Evolutionary conservation across 345 rosid genomes (phyloP), one percentile per base, ranked within the genome.

Genomic region (Aquilaria malaccensis): DNA sequence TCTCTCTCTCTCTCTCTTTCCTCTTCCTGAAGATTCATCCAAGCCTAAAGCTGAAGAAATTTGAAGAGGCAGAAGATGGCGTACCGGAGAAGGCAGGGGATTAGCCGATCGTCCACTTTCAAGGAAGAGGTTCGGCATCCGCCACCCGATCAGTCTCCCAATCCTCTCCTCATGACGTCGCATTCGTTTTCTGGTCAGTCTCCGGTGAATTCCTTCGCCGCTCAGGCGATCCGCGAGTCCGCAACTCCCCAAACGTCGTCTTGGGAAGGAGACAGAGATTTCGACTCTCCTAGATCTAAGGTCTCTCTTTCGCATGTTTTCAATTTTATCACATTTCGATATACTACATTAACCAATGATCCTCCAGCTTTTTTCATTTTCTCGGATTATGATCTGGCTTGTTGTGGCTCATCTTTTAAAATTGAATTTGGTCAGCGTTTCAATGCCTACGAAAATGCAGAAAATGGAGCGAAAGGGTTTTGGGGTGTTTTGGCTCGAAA

Each of bases 401-500:
- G 12, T 45, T 32, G 32, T 55, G 54, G 10, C 54, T 66, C 4
- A 37, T 37, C 14, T 56, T 58, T 43, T 45, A 58, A 59, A 41
- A 49, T 58, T 56, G 43, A 3, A 37, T 4, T 9, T 9, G 43
- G 43, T 37, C 67, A 88, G 84, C 84, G 85, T 59, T 88, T 83
- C 78, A 79, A 76, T 66, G 93, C 95, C 29, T 88, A 83, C 61
- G 68, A 65, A 30, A 55, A 22, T 13, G 30, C 57, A 22, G 51
- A 50, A 45, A 80, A 79, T 54, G 87, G 85, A 68, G 72, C 83
- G 3, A 87, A 89, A 65, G 76, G 95, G 61, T 86, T 94, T 70
- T 94, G 99, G 99, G 87, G 90, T 47, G 80, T 80, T 71, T 71
- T 94, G 33, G 90, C 97, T 61, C 82, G 87, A 64, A 94, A 94